Conservation (phyloP, 805 yeast genomes). For the Wickerhamomyces rabaulensis region DNA sequence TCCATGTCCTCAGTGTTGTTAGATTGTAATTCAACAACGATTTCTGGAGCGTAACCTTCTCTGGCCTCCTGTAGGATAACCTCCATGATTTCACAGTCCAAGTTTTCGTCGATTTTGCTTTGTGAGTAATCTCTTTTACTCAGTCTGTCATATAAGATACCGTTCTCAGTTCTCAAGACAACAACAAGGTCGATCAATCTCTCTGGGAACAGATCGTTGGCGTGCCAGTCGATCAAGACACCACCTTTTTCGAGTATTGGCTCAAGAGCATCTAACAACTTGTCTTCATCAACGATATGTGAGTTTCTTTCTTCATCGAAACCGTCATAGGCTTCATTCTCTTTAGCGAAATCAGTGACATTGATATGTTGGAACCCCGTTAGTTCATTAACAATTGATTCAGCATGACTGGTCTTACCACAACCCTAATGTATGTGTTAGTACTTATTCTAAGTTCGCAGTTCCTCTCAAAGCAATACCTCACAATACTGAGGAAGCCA, state of each 20-base stretch:
- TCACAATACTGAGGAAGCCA: too few species aligned
- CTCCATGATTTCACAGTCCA: conserved; percentile 97
- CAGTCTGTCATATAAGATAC: conserved; percentile 68
- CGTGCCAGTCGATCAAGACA: conserved; percentile 93
- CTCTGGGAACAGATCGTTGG: conserved; percentile 93
- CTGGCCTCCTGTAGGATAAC: conserved; percentile 81
- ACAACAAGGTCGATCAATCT: conserved; percentile 87
- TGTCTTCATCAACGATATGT: conserved; percentile 89
- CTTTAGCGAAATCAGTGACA: conserved; percentile 79
- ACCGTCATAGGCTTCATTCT: conserved; percentile 71
- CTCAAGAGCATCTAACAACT: conserved; percentile 74
- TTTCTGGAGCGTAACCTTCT: conserved; percentile 72
- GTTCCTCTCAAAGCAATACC: too few species aligned
- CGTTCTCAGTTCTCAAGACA: conserved; percentile 76
- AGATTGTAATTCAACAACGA: conserved; percentile 76
- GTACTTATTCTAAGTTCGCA: neutral
- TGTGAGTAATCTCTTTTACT: conserved; percentile 72
- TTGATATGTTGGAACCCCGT: conserved; percentile 47
- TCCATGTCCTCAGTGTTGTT: conserved; percentile 74
- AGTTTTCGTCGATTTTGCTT: conserved; percentile 79
- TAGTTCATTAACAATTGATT: conserved; percentile 46
- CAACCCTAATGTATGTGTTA: conserved; percentile 42
- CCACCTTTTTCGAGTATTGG: conserved; percentile 81
- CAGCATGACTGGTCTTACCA: conserved; percentile 78
- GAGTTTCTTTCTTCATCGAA: conserved; percentile 83